phyloP scores from a whole-genome alignment of 192 early-diverging fungal genomes.

The Linnemannia elongata region DNA sequence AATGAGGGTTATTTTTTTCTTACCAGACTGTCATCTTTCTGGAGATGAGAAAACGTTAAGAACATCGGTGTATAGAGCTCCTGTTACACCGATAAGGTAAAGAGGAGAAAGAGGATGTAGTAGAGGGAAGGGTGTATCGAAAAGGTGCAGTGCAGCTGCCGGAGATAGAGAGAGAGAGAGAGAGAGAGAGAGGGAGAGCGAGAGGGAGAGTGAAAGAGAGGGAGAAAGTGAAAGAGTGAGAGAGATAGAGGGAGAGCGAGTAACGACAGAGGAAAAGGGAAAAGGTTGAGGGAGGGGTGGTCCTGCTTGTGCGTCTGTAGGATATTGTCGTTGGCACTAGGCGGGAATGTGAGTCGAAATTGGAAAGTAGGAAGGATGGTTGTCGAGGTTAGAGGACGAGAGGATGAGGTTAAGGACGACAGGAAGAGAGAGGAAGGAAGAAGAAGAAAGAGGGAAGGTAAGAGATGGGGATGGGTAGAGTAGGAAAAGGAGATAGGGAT shows the following conservation, averaged over 20 bases:
- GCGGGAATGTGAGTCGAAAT: background rate
- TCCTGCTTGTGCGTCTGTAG: background rate
- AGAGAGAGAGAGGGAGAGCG: background rate
- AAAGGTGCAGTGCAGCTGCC: background rate
- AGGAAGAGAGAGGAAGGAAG: background rate
- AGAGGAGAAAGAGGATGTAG: background rate
- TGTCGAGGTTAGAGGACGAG: background rate
- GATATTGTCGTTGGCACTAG: background rate
- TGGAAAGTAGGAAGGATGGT: background rate
- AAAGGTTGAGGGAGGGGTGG: background rate
- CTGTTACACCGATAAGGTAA: background rate
- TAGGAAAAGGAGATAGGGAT: background rate
- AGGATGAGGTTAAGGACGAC: background rate
- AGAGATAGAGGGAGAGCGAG: background rate
- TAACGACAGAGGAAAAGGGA: background rate
- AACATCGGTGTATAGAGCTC: background rate
- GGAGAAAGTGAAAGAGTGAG: background rate
- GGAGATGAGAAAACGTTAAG: constrained; percentile 33
- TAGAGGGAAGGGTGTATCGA: background rate
- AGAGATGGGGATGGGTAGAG: too few relatives aligned
- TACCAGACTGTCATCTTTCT: constrained; percentile 54
- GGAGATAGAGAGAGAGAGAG: background rate
- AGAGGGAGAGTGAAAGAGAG: background rate
- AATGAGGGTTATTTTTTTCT: background rate
- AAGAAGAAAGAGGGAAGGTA: background rate